These are phyloP conservation scores for Trichoderma orchidacearum DNA, from an alignment of 495 filamentous ascomycete species.

Conservation along the genomic window DNA sequence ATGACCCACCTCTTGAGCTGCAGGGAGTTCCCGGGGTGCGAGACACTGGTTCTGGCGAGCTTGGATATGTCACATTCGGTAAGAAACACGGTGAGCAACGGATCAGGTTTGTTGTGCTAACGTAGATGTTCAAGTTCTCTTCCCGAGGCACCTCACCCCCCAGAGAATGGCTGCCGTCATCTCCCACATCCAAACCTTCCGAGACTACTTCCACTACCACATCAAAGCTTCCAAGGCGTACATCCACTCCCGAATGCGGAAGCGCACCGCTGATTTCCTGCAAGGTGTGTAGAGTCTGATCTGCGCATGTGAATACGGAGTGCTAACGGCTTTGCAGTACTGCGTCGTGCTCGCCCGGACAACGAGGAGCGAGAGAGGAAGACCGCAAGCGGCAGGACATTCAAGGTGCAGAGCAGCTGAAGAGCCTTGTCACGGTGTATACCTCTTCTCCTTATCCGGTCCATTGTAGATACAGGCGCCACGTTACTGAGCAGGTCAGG, in stretches of 20 bases:
- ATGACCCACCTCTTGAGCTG: slow-evolving; percentile 86
- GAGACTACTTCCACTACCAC: slow-evolving; percentile 99
- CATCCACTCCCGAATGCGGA: slow-evolving; percentile 95
- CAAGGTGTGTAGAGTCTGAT: slow-evolving; percentile 58
- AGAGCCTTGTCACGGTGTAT: neutral
- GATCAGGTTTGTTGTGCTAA: slow-evolving; percentile 7
- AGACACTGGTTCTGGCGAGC: slow-evolving; percentile 57
- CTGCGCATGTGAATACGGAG: slow-evolving; percentile 1
- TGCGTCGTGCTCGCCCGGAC: slow-evolving; percentile 83
- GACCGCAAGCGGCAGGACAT: slow-evolving; percentile 91
- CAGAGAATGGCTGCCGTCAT: slow-evolving; percentile 89
- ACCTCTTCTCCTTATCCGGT: neutral
- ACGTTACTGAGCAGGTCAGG: neutral
- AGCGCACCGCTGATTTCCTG: slow-evolving; percentile 92
- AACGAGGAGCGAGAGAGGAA: slow-evolving; percentile 96
- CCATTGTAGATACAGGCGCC: neutral
- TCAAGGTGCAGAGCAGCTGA: slow-evolving; percentile 45
- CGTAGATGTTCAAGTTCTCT: slow-evolving; percentile 61
- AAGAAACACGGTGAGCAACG: slow-evolving; percentile 3
- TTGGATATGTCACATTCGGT: slow-evolving; percentile 98
- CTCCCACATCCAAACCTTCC: slow-evolving; percentile 98
- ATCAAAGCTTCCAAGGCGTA: slow-evolving; percentile 99
- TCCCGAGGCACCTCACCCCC: slow-evolving; percentile 82
- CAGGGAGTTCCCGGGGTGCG: slow-evolving; percentile 72
- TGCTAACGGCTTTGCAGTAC: slow-evolving; percentile 35